Conservation (phyloP, 2,329 filamentous ascomycete species). For the Microcyclospora pomicola region DNA sequence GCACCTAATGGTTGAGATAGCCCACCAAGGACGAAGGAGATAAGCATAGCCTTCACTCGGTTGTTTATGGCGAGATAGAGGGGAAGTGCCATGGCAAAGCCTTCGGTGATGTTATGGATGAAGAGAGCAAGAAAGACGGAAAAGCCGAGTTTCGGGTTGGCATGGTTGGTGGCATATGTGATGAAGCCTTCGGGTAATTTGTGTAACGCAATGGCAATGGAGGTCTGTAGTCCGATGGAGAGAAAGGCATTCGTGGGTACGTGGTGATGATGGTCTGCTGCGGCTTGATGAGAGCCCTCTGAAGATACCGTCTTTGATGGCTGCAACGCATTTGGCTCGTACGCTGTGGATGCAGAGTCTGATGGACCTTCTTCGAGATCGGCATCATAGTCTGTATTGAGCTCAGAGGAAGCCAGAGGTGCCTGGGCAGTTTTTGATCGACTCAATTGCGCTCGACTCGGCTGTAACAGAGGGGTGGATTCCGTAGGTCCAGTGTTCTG, state of each 20-base stretch:
- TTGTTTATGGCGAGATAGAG: constrained; percentile 81
- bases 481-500: constrained; percentile 9
- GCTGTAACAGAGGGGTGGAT: constrained; percentile 16
- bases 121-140: constrained; percentile 91
- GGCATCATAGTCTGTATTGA: background rate
- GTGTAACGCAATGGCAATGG: constrained; percentile 86
- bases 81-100: constrained; percentile 84
- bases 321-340: background rate
- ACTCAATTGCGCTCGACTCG: background rate
- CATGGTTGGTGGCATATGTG: constrained; percentile 94
- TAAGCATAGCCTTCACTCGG: constrained; percentile 67
- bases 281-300: constrained; percentile 3
- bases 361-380: constrained; percentile 39
- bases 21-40: constrained; percentile 72
- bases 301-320: constrained; percentile 1
- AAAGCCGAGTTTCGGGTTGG: constrained; percentile 75
- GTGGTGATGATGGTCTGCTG: constrained; percentile 58
- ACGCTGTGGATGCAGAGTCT: constrained; percentile 72
- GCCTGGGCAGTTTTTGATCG: background rate
- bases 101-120: constrained; percentile 96
- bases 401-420: background rate
- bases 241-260: constrained; percentile 89
- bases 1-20: constrained; percentile 79
- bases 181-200: constrained; percentile 83
- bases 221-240: constrained; percentile 89